Conservation (phyloP, 441 rosid species). For the Euphorbia schlechtendalii region DNA sequence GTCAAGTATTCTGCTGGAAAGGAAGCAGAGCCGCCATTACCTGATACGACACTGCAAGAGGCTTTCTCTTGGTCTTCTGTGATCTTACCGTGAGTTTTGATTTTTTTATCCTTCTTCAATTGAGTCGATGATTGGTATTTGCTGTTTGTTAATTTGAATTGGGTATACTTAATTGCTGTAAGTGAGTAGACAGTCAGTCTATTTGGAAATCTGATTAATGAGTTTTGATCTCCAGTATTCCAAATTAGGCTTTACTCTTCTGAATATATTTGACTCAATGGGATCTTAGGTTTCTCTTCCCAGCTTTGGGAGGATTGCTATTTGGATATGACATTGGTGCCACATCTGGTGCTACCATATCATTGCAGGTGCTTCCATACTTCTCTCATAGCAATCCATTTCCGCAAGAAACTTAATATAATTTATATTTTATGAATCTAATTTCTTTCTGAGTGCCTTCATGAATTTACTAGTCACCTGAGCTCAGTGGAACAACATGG, state of each 20-base stretch:
- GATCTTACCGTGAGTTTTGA: slow-evolving; percentile 60
- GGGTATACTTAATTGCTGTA: too few relatives aligned
- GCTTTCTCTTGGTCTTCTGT: slow-evolving; percentile 83
- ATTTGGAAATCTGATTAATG: neutral
- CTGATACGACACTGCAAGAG: slow-evolving; percentile 46
- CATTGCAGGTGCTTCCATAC: slow-evolving; percentile 56
- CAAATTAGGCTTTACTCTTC: neutral
- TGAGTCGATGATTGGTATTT: neutral
- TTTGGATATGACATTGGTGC: slow-evolving; percentile 99
- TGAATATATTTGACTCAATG: slow-evolving; percentile 13
- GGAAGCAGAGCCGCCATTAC: slow-evolving; percentile 37
- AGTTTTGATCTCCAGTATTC: neutral
- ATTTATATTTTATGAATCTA: neutral
- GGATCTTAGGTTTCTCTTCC: slow-evolving; percentile 71
- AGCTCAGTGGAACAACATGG: slow-evolving; percentile 90
- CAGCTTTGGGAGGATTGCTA: slow-evolving; percentile 85
- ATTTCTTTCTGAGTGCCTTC: slow-evolving; percentile 19
- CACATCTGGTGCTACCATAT: slow-evolving; percentile 85
- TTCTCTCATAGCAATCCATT: slow-evolving; percentile 17
- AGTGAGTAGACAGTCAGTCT: too few relatives aligned
- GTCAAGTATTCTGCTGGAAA: slow-evolving; percentile 44
- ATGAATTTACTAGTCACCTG: slow-evolving; percentile 48
- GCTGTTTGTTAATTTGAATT: neutral
- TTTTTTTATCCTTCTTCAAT: slow-evolving; percentile 3
- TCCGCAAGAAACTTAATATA: neutral